Conservation (phyloP, 306 rosid genomes). For the Medicago lupulina region DNA sequence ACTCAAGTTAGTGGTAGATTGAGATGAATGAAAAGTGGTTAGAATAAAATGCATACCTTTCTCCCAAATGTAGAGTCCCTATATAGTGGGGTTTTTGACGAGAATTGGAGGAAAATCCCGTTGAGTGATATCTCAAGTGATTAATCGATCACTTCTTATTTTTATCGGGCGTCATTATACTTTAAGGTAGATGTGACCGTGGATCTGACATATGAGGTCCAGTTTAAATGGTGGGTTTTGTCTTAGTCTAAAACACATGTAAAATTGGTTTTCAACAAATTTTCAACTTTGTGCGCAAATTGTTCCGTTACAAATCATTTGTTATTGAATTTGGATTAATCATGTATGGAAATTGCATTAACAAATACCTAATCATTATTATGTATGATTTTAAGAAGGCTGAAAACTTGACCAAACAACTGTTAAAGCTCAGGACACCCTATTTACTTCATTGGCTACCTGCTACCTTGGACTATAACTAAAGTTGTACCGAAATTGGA, state of each 20-base stretch:
- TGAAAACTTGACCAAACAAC: slow-evolving; percentile 24
- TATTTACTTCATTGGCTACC: not conserved
- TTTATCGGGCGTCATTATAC: no score
- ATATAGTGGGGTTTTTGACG: no score
- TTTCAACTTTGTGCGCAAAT: slow-evolving; percentile 2
- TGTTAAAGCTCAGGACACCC: slow-evolving; percentile 14
- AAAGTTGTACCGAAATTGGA: not conserved
- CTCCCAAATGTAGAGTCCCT: no score
- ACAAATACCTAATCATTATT: slow-evolving; percentile 3
- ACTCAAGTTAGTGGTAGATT: not conserved
- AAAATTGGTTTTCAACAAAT: not conserved
- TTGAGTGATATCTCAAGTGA: not conserved
- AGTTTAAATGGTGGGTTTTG: no score
- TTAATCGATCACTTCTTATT: not conserved
- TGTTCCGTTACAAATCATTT: slow-evolving; percentile 6
- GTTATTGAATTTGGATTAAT: slow-evolving; percentile 29
- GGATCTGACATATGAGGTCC: no score
- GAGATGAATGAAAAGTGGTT: not conserved
- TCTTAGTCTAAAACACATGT: not conserved
- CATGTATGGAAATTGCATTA: slow-evolving; percentile 28
- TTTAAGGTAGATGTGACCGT: no score
- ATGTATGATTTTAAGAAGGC: slow-evolving; percentile 20
- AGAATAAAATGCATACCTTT: no score
- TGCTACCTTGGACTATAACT: not conserved
- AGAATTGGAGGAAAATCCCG: no score